Evolutionary conservation across 23 red algal species (phyloP).

Genomic region (Gracilaria domingensis): DNA sequence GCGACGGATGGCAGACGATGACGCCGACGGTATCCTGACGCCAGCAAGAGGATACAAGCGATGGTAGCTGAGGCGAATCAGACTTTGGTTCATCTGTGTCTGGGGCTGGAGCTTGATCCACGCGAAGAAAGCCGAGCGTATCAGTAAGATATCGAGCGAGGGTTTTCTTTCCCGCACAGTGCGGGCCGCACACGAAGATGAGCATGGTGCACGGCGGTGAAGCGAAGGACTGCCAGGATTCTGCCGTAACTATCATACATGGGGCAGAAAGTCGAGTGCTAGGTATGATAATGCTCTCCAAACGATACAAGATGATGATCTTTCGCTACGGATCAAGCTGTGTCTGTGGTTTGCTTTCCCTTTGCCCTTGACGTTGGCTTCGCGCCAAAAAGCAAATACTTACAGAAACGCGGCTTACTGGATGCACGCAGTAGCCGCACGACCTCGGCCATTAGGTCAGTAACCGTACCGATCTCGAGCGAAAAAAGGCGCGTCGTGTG

Average conservation of each 20-base stretch:
- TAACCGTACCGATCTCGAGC: neutral
- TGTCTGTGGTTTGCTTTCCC: too few species aligned
- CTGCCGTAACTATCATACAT: too few species aligned
- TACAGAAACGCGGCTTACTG: too few species aligned
- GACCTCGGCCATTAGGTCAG: neutral
- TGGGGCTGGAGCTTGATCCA: neutral
- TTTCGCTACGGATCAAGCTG: neutral
- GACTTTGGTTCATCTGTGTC: neutral
- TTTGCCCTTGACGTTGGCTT: neutral
- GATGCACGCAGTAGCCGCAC: too few species aligned
- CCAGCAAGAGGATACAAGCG: slow-evolving; percentile 4
- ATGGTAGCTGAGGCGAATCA: neutral
- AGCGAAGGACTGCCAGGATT: too few species aligned
- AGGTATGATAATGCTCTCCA: neutral
- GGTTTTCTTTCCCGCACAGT: slow-evolving; percentile 3
- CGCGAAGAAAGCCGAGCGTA: neutral
- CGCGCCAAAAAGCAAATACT: neutral
- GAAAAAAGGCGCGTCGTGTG: too few species aligned
- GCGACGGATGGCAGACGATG: neutral
- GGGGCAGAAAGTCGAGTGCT: too few species aligned
- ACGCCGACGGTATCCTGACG: neutral
- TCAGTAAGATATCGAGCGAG: neutral
- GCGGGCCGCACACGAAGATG: slow-evolving; percentile 20
- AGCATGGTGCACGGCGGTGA: neutral
- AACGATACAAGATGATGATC: neutral